Conservation (phyloP, 768 basidiomycete genomes). For the Scleroderma bovista region DNA sequence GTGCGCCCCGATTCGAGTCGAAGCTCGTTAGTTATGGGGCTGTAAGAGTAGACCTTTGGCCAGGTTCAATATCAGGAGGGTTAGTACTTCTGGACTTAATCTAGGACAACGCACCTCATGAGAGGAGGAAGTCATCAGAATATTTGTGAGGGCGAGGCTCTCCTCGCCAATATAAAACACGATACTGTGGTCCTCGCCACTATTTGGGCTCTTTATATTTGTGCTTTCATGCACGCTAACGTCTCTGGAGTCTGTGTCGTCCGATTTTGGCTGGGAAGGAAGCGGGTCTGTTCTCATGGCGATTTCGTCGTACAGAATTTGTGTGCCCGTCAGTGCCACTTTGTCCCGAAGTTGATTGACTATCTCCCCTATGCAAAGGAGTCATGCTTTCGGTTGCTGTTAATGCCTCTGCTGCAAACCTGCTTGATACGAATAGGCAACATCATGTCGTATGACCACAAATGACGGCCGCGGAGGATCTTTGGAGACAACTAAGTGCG, state of each 20-base stretch:
- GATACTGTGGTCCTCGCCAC: conserved; percentile 2
- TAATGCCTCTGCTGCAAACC: conserved; percentile 34
- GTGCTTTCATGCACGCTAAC: background rate
- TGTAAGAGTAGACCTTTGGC: conserved; percentile 71
- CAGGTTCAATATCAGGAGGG: background rate
- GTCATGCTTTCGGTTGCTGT: background rate
- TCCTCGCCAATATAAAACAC: conserved; percentile 74
- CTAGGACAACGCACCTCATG: conserved; percentile 42
- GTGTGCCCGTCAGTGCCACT: conserved; percentile 18
- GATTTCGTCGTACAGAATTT: conserved; percentile 35
- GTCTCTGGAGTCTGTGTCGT: background rate
- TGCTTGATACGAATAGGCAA: conserved; percentile 64
- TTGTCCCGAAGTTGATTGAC: conserved; percentile 10
- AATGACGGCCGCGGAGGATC: conserved; percentile 6
- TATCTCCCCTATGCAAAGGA: conserved; percentile 13
- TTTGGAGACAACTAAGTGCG: conserved; percentile 25
- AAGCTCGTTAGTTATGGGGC: conserved; percentile 46
- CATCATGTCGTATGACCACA: conserved; percentile 67
- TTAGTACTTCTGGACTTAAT: background rate
- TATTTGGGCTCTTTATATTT: background rate
- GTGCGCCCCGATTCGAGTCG: conserved; percentile 61
- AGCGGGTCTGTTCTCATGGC: conserved; percentile 21
- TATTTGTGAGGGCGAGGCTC: conserved; percentile 73
- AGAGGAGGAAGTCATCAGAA: conserved; percentile 76
- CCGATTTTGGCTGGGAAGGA: background rate